Conservation (phyloP, 2,329 filamentous ascomycete genomes). For the Alternaria brassicae region DNA sequence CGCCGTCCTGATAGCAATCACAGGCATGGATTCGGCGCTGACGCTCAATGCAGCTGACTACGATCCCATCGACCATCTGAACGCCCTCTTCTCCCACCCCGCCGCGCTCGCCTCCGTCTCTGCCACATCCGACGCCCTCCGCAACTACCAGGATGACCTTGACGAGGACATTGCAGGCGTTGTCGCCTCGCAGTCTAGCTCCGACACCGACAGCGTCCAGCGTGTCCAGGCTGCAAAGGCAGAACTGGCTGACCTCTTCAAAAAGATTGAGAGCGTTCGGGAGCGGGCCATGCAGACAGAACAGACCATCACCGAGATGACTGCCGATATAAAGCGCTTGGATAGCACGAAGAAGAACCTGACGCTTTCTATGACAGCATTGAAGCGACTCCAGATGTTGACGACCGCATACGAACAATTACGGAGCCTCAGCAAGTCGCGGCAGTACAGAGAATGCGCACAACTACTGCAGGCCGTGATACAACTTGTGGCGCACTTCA, state of each 20-base stretch:
- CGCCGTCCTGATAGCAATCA: slow-evolving; percentile 15
- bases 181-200: slow-evolving; percentile 78
- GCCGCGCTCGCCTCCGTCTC: slow-evolving; percentile 80
- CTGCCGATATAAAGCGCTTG: slow-evolving; percentile 95
- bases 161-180: slow-evolving; percentile 77
- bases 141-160: slow-evolving; percentile 80
- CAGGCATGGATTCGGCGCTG: slow-evolving; percentile 29
- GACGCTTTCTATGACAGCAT: slow-evolving; percentile 94
- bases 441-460: slow-evolving; percentile 94
- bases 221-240: slow-evolving; percentile 90
- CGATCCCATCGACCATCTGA: slow-evolving; percentile 90
- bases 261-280: slow-evolving; percentile 92
- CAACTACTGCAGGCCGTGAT: slow-evolving; percentile 93
- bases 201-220: slow-evolving; percentile 84
- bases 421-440: slow-evolving; percentile 77
- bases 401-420: slow-evolving; percentile 99
- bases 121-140: slow-evolving; percentile 75
- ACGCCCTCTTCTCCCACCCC: slow-evolving; percentile 90
- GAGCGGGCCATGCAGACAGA: slow-evolving; percentile 90
- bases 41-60: slow-evolving; percentile 71
- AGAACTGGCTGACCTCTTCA: slow-evolving; percentile 88
- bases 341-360: slow-evolving; percentile 97
- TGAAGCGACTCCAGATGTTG: slow-evolving; percentile 97
- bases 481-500: slow-evolving; percentile 98
- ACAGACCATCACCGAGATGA: slow-evolving; percentile 97